A percentile compares a stretch with the other conserved stretches of the same genome.
Evolutionary conservation across 768 basidiomycete genomes (phyloP).

Genomic region (Russula lepida): DNA sequence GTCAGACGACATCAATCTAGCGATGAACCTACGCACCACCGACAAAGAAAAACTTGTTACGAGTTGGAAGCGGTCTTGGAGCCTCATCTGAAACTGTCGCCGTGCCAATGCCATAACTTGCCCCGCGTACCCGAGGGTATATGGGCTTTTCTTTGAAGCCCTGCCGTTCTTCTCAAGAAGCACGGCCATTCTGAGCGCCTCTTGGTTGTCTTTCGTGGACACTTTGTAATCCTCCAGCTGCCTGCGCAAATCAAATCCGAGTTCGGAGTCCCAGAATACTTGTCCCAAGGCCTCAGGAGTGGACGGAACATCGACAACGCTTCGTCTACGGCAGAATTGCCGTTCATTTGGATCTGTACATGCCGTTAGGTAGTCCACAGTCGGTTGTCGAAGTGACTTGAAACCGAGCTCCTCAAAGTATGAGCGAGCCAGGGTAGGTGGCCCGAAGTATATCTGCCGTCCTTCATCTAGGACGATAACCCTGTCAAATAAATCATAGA

Average conservation of each 20-base stretch:
- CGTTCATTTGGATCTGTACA: conserved; percentile 81
- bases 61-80: conserved; percentile 75
- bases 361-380: conserved; percentile 77
- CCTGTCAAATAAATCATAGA: conserved; percentile 78
- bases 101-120: conserved; percentile 65
- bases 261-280: conserved; percentile 46
- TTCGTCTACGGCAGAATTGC: conserved; percentile 54
- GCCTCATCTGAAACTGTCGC: conserved; percentile 62
- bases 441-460: conserved; percentile 75
- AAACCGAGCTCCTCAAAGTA: conserved; percentile 78
- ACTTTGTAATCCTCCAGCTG: conserved; percentile 47
- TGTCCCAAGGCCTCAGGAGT: conserved; percentile 59
- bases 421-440: conserved; percentile 57
- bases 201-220: conserved; percentile 52
- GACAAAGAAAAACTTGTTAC: conserved; percentile 60
- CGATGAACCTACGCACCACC: conserved; percentile 35
- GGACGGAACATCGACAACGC: conserved; percentile 49
- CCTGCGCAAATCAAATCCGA: conserved; percentile 35
- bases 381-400: conserved; percentile 69
- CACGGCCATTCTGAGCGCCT: conserved; percentile 68
- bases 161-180: conserved; percentile 69
- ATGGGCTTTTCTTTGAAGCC: conserved; percentile 71
- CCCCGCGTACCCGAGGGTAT: conserved; percentile 68
- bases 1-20: background rate
- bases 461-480: conserved; percentile 78